Base-by-base conservation (phyloP, 352 stramenopile genomes). In the Pythium volutum region DNA sequence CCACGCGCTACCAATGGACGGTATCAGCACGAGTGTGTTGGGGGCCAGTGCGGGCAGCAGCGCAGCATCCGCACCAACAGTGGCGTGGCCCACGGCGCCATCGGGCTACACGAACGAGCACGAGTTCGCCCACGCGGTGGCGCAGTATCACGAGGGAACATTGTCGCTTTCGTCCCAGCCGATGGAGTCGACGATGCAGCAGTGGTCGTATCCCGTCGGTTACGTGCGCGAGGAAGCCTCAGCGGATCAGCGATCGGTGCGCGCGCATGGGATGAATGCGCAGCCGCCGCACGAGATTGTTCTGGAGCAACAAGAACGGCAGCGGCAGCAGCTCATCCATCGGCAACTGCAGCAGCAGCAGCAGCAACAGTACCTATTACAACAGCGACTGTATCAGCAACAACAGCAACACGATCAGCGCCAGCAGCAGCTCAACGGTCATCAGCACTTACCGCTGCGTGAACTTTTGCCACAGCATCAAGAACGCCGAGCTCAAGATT, bases 401-500 rank as follows among this genome's bases (percentile, higher is more conserved):
- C 69, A 50, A 18, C 51, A 77, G 4, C 33, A 41, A 3, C 29
- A 34, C 12, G 18, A 78, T 16, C 45, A 47, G 1, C 67, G 72
- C 16, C 55, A 79, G 4, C 33, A 47, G 27, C 68, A 52, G 27
- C 36, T 6, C 9, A 18, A 33, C n/a, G 20, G 29, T 25, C 34
- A 38, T 10, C 46, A 49, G 50, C 47, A 33, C n/a, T 29, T 26
- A 29, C 11, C 22, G 22, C 64, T 25, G 43, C 54, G 27, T 4
- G 20, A 26, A 10, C 20, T 51, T 10, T 34, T 69, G 39, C 27
- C 74, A 16, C 45, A 46, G 0, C 67, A 74, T 14, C 55, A 79
- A 4, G 36, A 20, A 10, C 18, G 3, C n/a, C 29, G 70, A 49
- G 51, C 70, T 29, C 25, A 56, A 3, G 33, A 66, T n/a, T 55